Base-by-base conservation (phyloP, 805 yeast species). In the Scheffersomyces lignosus region DNA sequence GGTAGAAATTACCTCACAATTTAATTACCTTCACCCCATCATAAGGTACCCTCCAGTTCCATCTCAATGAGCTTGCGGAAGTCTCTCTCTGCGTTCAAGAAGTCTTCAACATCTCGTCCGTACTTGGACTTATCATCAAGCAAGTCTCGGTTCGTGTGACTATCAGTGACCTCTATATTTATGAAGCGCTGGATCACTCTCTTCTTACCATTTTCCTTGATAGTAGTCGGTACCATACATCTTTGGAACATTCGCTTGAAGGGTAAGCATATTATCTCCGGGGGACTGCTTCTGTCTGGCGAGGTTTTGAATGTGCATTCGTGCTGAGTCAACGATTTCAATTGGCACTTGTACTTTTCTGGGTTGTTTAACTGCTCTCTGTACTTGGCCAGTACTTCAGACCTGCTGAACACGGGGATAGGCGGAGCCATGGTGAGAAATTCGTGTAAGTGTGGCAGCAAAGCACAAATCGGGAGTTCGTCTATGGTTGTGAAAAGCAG, bases 351-450 rank as follows among this genome's bases (percentile, higher is more conserved):
- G 44, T 61, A 57, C 35, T 62, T 56, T 4, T 54, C 54, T 0
- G 69, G 68, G 18, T 63, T 40, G 3, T 40, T 34, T 3, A 66
- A 48, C 34, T 58, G 63, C 5, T 54, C 47, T 5, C 38, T 41
- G 39, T 61, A 66, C 31, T 42, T 48, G 18, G 29, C 29, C 17
- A 45, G 51, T n/a, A 65, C 48, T 22, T 70, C 71, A 10, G 43
- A 33, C 13, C 58, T 44, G 22, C 47, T 47, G 35, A 57, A 58
- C 5, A 70, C 73, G 3, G 71, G 72, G 15, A 71, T 64, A 5
- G 73, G 72, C 14, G 75, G 75, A 9, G 73, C 70, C 75, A 70
- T 70, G 16, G 13, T n/a, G n/a, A n/a, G n/a, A n/a, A n/a, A n/a
- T n/a, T n/a, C n/a, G n/a, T n/a, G n/a, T n/a, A n/a, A n/a, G n/a